Conservation (phyloP, 306 rosid species). For the Hylodesmum podocarpum region DNA sequence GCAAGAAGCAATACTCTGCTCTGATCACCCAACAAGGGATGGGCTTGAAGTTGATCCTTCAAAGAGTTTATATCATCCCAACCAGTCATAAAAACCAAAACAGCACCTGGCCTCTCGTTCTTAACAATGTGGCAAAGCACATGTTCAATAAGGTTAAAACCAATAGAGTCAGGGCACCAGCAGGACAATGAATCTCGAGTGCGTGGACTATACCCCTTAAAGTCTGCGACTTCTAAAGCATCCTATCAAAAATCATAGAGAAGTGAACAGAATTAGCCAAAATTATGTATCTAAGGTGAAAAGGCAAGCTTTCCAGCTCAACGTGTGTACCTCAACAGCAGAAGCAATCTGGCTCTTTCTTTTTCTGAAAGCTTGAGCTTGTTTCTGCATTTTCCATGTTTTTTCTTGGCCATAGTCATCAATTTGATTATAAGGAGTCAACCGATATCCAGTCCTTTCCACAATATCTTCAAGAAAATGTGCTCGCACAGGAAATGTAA, state of each 20-base stretch:
- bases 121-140: conserved; percentile 79
- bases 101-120: conserved; percentile 77
- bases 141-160: conserved; percentile 84
- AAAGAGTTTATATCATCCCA: conserved; percentile 96
- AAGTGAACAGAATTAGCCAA: conserved; percentile 19
- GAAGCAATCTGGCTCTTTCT: conserved; percentile 94
- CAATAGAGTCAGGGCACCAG: conserved; percentile 90
- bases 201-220: conserved; percentile 58
- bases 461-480: conserved; percentile 84
- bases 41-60: conserved; percentile 80
- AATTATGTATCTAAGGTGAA: not conserved
- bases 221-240: conserved; percentile 71
- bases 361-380: conserved; percentile 69
- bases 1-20: conserved; percentile 70
- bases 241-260: conserved; percentile 52
- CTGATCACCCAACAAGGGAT: conserved; percentile 81
- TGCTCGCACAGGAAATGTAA: conserved; percentile 84
- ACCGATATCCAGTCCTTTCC: conserved; percentile 67
- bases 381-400: conserved; percentile 88
- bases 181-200: conserved; percentile 76
- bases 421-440: conserved; percentile 84
- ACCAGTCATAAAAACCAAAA: conserved; percentile 97
- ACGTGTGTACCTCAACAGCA: conserved; percentile 67
- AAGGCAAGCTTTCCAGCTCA: not conserved
- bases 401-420: conserved; percentile 95